Base-by-base conservation (phyloP, 164 flowering plant species). In the Umbellularia californica region DNA sequence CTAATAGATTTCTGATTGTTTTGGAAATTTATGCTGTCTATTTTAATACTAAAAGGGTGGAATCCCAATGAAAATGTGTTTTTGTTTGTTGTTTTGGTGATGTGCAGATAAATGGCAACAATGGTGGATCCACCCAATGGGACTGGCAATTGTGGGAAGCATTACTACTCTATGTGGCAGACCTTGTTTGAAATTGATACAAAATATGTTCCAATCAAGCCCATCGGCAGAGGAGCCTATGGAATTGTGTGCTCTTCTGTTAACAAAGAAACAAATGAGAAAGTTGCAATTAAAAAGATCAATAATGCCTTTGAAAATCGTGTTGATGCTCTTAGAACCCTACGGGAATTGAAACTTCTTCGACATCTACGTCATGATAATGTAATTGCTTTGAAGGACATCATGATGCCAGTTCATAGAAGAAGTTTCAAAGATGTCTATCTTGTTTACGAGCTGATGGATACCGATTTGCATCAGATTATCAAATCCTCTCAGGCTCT, bases 401-500 rank as follows among this genome's bases (percentile, higher is more conserved):
- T 91, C 7, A 94, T 94, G 98, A 78, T 92, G 89, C 97, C 98
- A 35, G 80, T 81, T 33, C 90, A 91, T 4, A 83, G 84, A 83
- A 87, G 75, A 70, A 88, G 87, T 75, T 92, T 92, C 84, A 92
- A 88, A 77, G 98, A 94, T 81, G 96, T 94, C 3, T 94, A 94
- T 83, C 72, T 94, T 78, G 98, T 94, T 62, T 94, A 94, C 78
- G 98, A 94, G 79, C 90, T 94, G 69, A 94, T 94, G 98, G 98
- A 94, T 80, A 94, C 98, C 0, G 98, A 94, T 87, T 78, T 94
- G 73, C 97, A 94, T 80, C 96, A 94, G 78, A 94, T 94, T 75
- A 89, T 94, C 58, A 94, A 91, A 83, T 94, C 98, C 33, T 87
- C 96, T 62, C 98, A 94, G 77, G 76, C 92, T 2, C 93, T 94